phyloP scores from a whole-genome alignment of 2,329 filamentous ascomycete species.

The Colletotrichum sansevieriae region DNA sequence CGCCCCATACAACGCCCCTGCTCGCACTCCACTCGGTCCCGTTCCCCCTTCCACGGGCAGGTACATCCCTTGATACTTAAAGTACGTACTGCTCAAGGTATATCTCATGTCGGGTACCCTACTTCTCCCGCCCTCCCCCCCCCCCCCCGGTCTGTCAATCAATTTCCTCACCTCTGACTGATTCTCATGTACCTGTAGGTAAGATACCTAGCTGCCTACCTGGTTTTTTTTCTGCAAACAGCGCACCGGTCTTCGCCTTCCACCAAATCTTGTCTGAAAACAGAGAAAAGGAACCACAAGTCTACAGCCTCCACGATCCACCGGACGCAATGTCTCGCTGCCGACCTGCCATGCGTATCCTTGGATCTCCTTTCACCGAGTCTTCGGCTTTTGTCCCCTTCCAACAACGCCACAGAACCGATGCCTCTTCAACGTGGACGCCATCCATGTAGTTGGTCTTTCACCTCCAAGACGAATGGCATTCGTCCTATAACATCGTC shows the following conservation, averaged over 20 bases:
- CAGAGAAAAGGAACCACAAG: conserved; percentile 1
- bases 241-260: not conserved
- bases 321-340: conserved; percentile 26
- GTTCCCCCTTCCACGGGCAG: no score
- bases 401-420: conserved; percentile 1
- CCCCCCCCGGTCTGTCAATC: conserved; percentile 13
- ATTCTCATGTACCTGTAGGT: not conserved
- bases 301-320: conserved; percentile 15
- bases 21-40: no score
- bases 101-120: no score
- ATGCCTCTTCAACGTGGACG: conserved; percentile 6
- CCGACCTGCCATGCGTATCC: not conserved
- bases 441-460: conserved; percentile 8
- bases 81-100: no score
- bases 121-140: not conserved
- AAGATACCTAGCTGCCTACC: no score
- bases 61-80: no score
- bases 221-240: conserved; percentile 15
- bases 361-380: conserved; percentile 5
- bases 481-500: conserved; percentile 18
- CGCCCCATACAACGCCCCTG: conserved; percentile 12
- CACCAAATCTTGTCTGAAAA: conserved; percentile 11
- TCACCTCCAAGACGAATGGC: conserved; percentile 6
- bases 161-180: not conserved
- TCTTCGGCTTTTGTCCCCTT: conserved; percentile 8